Conservation (phyloP, 176 grass and related monocot species). For the Dactylis glomerata region DNA sequence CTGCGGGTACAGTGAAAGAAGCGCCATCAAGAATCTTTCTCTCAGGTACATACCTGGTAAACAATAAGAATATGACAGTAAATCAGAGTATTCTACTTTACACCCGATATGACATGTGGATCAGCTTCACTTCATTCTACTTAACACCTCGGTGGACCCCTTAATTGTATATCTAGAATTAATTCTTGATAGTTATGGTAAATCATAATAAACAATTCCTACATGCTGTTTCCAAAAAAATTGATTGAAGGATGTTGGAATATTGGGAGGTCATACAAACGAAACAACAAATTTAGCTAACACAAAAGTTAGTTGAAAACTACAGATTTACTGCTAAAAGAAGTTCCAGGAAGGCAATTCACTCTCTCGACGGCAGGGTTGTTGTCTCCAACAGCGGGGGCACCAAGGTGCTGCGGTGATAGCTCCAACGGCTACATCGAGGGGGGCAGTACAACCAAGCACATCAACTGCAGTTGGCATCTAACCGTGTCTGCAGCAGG, state of each 20-base stretch:
- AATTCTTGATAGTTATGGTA: not conserved
- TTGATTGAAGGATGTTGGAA: not conserved
- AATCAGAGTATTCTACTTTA: slow-evolving; percentile 12
- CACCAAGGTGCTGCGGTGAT: not conserved
- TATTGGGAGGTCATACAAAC: slow-evolving; percentile 10
- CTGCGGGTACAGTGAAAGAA: slow-evolving; percentile 82
- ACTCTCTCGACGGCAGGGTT: not conserved
- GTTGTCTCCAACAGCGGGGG: not conserved
- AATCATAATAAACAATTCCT: not conserved
- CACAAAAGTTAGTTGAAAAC: not conserved
- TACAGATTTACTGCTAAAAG: not conserved
- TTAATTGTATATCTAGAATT: not conserved
- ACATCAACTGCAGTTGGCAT: not conserved
- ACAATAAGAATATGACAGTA: slow-evolving; percentile 19
- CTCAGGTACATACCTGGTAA: slow-evolving; percentile 76
- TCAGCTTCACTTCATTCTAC: not conserved
- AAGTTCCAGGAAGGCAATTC: slow-evolving; percentile 10
- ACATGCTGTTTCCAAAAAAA: not conserved
- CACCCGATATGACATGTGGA: not conserved
- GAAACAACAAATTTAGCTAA: slow-evolving; percentile 4
- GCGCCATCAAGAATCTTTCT: slow-evolving; percentile 83
- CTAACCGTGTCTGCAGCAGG: not conserved
- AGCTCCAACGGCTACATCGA: not conserved
- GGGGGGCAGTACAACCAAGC: not conserved
- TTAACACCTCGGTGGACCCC: not conserved